Percentiles rank a stretch among this genome's conserved stretches.
Evolutionary conservation across 768 basidiomycete species (phyloP).

Genomic region (Leccinum subgranulosum): DNA sequence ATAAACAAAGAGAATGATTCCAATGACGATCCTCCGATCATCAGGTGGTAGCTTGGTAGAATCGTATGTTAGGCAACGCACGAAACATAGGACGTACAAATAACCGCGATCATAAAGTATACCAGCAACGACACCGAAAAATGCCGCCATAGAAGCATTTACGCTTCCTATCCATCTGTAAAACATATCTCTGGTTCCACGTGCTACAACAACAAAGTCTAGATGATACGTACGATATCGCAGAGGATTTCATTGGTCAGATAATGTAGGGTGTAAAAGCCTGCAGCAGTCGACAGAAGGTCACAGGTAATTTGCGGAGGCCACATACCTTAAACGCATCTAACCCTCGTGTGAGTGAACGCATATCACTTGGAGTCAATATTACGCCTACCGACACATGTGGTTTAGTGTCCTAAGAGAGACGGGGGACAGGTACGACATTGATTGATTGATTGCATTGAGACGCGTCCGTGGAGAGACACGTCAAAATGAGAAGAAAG

Average conservation of each 20-base stretch:
- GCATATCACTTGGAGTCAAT: background rate
- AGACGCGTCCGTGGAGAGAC: background rate
- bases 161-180: constrained; percentile 45
- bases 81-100: constrained; percentile 32
- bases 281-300: constrained; percentile 18
- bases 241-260: constrained; percentile 33
- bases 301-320: background rate
- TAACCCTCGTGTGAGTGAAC: constrained; percentile 7
- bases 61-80: background rate
- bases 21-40: constrained; percentile 44
- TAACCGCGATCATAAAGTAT: constrained; percentile 50
- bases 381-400: constrained; percentile 3
- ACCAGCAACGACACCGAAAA: constrained; percentile 41
- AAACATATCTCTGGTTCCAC: background rate
- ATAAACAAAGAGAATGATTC: constrained; percentile 41
- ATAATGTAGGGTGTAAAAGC: constrained; percentile 37
- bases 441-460: too few species aligned
- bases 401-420: background rate
- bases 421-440: background rate
- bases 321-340: constrained; percentile 37
- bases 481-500: background rate
- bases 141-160: constrained; percentile 39
- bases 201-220: background rate
- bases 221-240: constrained; percentile 33
- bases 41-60: constrained; percentile 37